Base-by-base conservation (phyloP, 106 monocot genomes). In the Allium cepa region DNA sequence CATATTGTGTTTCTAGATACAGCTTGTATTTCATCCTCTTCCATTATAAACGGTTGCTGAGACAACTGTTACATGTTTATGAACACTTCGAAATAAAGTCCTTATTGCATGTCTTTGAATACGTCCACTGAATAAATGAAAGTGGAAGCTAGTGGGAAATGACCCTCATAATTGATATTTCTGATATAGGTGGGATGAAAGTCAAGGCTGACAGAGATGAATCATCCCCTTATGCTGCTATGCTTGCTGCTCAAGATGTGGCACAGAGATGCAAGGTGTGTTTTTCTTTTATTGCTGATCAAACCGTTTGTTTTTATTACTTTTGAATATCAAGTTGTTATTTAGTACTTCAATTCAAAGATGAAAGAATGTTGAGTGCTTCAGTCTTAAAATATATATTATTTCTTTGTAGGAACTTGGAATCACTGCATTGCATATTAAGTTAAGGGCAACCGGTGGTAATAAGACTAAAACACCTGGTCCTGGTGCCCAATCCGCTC, bases 211-310 rank as follows among this genome's bases (percentile, higher is more conserved):
- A 84, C 51, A 60, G 88, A 58, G 88, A 88, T 79, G 88, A 84
- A 50, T 84, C 82, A 10, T 88, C 84, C 52, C 84, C 88, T 47
- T 84, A 84, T 82, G 88, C 88, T 36, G 88, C 84, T 17, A 88
- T 88, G 88, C 84, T 84, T 81, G 88, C 88, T 8, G 81, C 88
- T 36, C 88, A 88, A 71, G 88, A 88, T 84, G 84, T 88, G 76
- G 83, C 84, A 11, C 67, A 67, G 61, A 61, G 84, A 55, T 88
- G 88, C 88, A 88, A 84, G 84, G 80, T 84, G 52, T 53, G 68
- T 68, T 48, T 8, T 16, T 62, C 5, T 1, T 36, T 45, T 62
- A 62, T 9, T 12, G 11, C 15, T 2, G 53, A 55, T 12, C 53
- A 11, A 15, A 3, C 53, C 15, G 2, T 55, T 55, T 55, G 53